Base-by-base conservation (phyloP, 1,284 basidiomycete genomes). In the Exobasidium rhododendri region DNA sequence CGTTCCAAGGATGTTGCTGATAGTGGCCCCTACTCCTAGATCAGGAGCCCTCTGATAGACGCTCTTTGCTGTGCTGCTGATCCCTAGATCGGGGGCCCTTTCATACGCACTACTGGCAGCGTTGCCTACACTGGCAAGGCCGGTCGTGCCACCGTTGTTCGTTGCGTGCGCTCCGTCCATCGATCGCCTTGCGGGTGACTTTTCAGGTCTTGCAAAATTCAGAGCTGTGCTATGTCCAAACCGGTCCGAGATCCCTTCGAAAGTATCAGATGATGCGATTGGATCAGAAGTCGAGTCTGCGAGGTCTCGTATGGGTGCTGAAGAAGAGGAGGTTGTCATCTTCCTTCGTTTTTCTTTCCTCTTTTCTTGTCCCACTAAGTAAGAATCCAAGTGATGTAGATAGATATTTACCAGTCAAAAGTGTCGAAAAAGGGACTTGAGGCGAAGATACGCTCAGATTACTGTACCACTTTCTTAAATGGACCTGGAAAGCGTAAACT, bases 1-100 rank as follows among this genome's bases (percentile, higher is more conserved):
- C 22, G 22, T 32, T 24, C 53, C 45, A 26, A 30, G 31, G 0
- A 50, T 53, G 22, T 55, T 47, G 52, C 43, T 49, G 17, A 53
- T 22, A 26, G 35, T 49, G 26, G 53, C 26, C 17, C 46, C 29
- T 20, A 51, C 10, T 17, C 57, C 44, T 35, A 50, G 11, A 32
- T 59, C 47, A 2, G 46, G 17, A n/a, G 58, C 58, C n/a, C 14
- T 11, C 24, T 52, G 31, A 53, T 50, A 35, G 26, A 24, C 29
- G 14, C 22, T 13, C 10, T 57, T 14, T 3, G 32, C 51, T 29
- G 43, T 59, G 14, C 43, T 47, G 5, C 35, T 45, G 26, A 61
- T 49, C 46, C 59, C 59, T 4, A 61, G 35, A 56, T 61, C 55
- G 3, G 55, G 59, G 17, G 59, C 59, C 14, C 32, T 10, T 13